Conservation (phyloP, 352 stramenopile genomes). For the Blastocystis sp. region DNA sequence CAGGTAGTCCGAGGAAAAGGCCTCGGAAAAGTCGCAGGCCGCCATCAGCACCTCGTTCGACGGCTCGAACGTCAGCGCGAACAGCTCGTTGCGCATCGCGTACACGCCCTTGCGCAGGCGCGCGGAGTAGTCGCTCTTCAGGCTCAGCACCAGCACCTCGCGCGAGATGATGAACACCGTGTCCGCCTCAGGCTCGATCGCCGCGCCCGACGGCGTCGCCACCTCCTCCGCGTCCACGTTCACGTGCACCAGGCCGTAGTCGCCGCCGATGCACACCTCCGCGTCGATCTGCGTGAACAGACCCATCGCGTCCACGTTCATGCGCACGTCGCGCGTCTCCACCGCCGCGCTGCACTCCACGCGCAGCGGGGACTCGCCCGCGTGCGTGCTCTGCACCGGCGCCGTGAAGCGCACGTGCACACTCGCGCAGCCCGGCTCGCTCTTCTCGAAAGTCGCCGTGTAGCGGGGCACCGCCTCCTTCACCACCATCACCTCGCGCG, state of each 20-base stretch:
- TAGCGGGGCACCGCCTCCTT: slow-evolving; percentile 19
- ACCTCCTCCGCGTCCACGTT: slow-evolving; percentile 32
- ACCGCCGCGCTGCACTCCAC: neutral
- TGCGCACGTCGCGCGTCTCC: neutral
- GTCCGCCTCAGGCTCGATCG: neutral
- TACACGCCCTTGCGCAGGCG: slow-evolving; percentile 17
- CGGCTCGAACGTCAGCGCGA: neutral
- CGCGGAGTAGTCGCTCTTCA: neutral
- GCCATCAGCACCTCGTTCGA: neutral
- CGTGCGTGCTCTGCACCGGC: neutral
- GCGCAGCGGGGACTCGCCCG: neutral
- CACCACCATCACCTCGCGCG: slow-evolving; percentile 10
- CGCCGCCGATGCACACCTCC: slow-evolving; percentile 9
- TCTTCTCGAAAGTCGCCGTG: neutral
- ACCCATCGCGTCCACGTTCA: neutral
- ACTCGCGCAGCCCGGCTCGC: neutral
- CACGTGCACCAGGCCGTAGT: neutral
- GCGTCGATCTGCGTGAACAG: slow-evolving; percentile 3
- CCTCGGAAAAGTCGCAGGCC: slow-evolving; percentile 45
- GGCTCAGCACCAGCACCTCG: slow-evolving; percentile 1
- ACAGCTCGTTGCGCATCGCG: neutral
- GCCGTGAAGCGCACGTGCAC: slow-evolving; percentile 8
- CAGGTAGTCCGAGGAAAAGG: slow-evolving; percentile 41
- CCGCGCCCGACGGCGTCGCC: slow-evolving; percentile 2
- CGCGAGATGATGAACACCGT: slow-evolving; percentile 8